Evolutionary conservation across 257 asterid genomes (phyloP), one percentile per base, ranked within the genome.

Genomic region (Craterostigma plantagineum): DNA sequence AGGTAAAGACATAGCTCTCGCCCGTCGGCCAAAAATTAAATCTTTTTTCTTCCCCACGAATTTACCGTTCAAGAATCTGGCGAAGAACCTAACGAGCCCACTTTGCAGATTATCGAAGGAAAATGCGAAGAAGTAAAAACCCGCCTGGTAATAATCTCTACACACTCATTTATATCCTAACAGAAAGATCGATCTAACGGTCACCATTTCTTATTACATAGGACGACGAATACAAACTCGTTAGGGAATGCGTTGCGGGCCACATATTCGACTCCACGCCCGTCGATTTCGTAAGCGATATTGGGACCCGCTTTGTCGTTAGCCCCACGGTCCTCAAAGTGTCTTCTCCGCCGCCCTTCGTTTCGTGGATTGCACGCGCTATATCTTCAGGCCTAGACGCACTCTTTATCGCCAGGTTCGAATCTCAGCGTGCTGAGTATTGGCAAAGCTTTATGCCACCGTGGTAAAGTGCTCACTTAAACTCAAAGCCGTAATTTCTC

Each of bases 371-470:
- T 54, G 83, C 73, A 35, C 63, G 52, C 43, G 79, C 87, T 18
- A 54, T 77, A 39, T 63, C 92, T 53, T 79, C 92, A 61, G 51
- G 87, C 59, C 63, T 90, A 48, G 96, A 90, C 40, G 62, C 84
- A 11, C 66, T 90, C 64, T 90, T 83, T 67, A 87, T 76, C 35
- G 58, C 66, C 63, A 70, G 72, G 59, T 72, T 83, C 43, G 99
- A 90, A 62, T 45, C 74, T 10, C 91, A 90, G 53, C 79, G 99
- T 39, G 96, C 99, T 1, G 84, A 83, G 54, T 79, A 69, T 58
- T 90, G 99, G 99, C 96, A 90, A 69, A 90, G 45, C 74, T 90
- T 35, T 83, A 83, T 46, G 71, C 92, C 53, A 72, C 95, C 18
- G 63, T 69, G 6, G 99, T 90, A 62, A 83, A n/a, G n/a, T n/a